phyloP scores from a whole-genome alignment of 108 stramenopile genomes.

The Stephanodiscus triporus region DNA sequence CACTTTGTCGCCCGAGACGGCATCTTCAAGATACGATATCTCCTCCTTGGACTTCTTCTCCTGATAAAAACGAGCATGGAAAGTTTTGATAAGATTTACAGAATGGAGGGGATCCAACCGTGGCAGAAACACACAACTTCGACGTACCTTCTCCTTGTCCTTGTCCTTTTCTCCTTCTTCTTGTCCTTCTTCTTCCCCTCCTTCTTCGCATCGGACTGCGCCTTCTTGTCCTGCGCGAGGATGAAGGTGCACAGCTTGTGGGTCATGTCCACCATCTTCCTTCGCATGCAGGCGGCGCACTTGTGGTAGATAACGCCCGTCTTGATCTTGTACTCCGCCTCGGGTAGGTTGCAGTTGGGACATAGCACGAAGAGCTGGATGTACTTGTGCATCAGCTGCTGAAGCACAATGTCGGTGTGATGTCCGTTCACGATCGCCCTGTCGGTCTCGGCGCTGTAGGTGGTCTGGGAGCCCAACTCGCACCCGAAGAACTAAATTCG shows the following conservation, averaged over 20 bases:
- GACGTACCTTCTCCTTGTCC: conserved; percentile 36
- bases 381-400: conserved; percentile 91
- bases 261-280: conserved; percentile 96
- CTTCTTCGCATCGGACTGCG: conserved; percentile 76
- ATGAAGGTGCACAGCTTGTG: conserved; percentile 96
- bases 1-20: conserved; percentile 54
- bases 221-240: conserved; percentile 89
- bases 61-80: background rate
- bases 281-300: conserved; percentile 96
- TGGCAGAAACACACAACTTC: background rate
- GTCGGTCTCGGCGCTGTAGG: conserved; percentile 90
- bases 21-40: conserved; percentile 68
- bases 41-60: conserved; percentile 60
- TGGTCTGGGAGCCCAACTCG: conserved; percentile 97
- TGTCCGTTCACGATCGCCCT: conserved; percentile 98
- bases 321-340: conserved; percentile 99
- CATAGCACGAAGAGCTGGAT: conserved; percentile 97
- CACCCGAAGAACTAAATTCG: conserved; percentile 89
- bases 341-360: conserved; percentile 94
- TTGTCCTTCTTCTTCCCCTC: conserved; percentile 62
- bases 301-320: conserved; percentile 89
- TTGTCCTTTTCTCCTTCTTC: conserved; percentile 55
- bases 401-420: conserved; percentile 89
- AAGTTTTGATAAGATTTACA: conserved; percentile 3
- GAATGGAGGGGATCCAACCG: background rate